Evolutionary conservation across 1,139 yeast species (phyloP).

Genomic region (Zygosaccharomyces pseudobailii): DNA sequence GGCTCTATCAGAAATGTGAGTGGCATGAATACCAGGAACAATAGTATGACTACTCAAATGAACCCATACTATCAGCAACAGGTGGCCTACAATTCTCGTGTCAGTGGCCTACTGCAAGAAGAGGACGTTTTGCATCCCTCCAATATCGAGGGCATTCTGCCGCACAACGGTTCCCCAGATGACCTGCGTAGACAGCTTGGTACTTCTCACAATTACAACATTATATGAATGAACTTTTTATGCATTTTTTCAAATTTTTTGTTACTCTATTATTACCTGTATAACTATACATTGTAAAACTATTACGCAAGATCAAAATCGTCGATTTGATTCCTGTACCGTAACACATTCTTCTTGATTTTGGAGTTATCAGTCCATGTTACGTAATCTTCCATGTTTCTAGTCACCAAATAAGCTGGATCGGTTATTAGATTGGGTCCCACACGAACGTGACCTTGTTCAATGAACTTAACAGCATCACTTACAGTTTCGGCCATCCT

Average conservation of each 20-base stretch:
- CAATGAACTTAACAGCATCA: slow-evolving; percentile 88
- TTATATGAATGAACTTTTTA: slow-evolving; percentile 8
- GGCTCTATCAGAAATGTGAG: slow-evolving; percentile 43
- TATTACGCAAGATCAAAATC: slow-evolving; percentile 60
- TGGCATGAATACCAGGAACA: slow-evolving; percentile 34
- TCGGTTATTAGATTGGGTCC: slow-evolving; percentile 96
- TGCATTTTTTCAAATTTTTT: neutral
- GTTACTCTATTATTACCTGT: slow-evolving; percentile 1
- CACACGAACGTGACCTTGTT: slow-evolving; percentile 96
- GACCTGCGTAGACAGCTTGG: slow-evolving; percentile 39
- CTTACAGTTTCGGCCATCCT: slow-evolving; percentile 88
- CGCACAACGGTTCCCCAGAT: slow-evolving; percentile 37
- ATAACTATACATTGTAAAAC: slow-evolving; percentile 3
- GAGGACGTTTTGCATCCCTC: slow-evolving; percentile 27
- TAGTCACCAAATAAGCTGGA: slow-evolving; percentile 89
- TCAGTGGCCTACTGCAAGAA: slow-evolving; percentile 29
- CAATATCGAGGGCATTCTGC: slow-evolving; percentile 29
- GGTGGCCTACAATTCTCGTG: slow-evolving; percentile 21
- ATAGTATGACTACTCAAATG: slow-evolving; percentile 32
- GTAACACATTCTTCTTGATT: slow-evolving; percentile 84
- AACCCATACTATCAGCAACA: slow-evolving; percentile 16
- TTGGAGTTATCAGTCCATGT: slow-evolving; percentile 97
- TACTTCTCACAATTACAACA: slow-evolving; percentile 33
- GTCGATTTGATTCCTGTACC: slow-evolving; percentile 81
- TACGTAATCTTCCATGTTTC: slow-evolving; percentile 90